Evolutionary conservation across 352 stramenopile species (phyloP), one percentile per base, ranked within the genome.

Genomic region (Globisporangium paddicum): DNA sequence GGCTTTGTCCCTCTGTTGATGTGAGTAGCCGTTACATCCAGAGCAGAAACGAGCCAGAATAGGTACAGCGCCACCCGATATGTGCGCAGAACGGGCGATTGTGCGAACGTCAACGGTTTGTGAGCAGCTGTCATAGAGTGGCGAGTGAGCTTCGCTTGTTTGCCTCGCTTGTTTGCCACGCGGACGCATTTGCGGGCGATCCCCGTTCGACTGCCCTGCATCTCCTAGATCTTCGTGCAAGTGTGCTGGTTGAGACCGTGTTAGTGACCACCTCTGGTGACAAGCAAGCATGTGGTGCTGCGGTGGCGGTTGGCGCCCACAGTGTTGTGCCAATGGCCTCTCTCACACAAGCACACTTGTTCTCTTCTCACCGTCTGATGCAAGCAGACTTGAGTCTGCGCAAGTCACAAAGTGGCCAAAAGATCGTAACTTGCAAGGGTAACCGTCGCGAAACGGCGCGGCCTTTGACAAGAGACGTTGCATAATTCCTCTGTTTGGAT

Each of bases 391-490:
- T 23, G 42, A 16, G 42, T 25, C 3, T 19, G 42, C n/a, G 28
- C 28, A 32, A 32, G 28, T 32, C 28, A n/a, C 23, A 30, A 28
- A 9, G 44, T 28, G 23, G n/a, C 45, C 6, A 35, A 34, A 35
- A 3, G 44, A 32, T 34, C 21, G 45, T 6, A 23, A 28, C 11
- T 21, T n/a, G 11, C 7, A 26, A 8, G 35, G 16, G 4, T 53
- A 14, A 53, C 26, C 16, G 25, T 21, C 19, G 7, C 23, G 25
- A 30, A 35, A 37, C 46, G 23, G 3, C 26, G 46, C 46, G 34
- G 13, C 13, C 46, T 16, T 38, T 21, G 46, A 53, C 46, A 53
- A 53, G 38, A 53, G 38, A 38, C n/a, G n/a, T n/a, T n/a, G n/a
- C n/a, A n/a, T n/a, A n/a, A n/a, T n/a, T n/a, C n/a, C n/a, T n/a